Conservation (phyloP, 345 rosid species). For the Aurinia saxatilis region DNA sequence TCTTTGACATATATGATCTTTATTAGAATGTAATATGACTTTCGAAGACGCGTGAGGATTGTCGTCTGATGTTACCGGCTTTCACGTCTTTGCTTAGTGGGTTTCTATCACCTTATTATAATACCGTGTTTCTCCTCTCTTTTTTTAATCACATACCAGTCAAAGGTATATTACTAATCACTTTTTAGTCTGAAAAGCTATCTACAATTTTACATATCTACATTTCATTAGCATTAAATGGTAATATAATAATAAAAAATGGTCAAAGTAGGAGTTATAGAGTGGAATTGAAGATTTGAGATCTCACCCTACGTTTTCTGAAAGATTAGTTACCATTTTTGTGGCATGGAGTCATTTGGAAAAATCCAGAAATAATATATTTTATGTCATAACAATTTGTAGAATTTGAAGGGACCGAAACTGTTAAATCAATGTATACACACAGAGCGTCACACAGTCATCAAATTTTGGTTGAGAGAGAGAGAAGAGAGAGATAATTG, state of each 20-base stretch:
- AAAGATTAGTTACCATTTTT: constrained; percentile 27
- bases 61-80: constrained; percentile 8
- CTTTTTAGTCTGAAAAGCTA: neutral
- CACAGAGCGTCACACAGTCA: constrained; percentile 15
- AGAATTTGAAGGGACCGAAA: neutral
- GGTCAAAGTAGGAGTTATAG: no score
- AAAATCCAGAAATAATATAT: neutral
- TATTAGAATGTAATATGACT: neutral
- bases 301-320: constrained; percentile 21
- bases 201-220: neutral
- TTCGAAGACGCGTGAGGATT: neutral
- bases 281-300: constrained; percentile 15
- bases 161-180: neutral
- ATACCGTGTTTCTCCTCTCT: neutral
- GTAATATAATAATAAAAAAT: neutral
- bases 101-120: neutral
- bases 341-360: constrained; percentile 9
- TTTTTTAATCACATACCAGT: neutral
- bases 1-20: neutral
- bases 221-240: neutral
- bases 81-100: constrained; percentile 12
- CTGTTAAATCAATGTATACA: neutral
- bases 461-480: neutral
- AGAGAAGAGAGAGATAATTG: constrained; percentile 5
- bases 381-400: neutral